These are phyloP conservation scores for Sequoiadendron giganteum DNA, from an alignment of 75 land plant genomes.

Conservation along the genomic window DNA sequence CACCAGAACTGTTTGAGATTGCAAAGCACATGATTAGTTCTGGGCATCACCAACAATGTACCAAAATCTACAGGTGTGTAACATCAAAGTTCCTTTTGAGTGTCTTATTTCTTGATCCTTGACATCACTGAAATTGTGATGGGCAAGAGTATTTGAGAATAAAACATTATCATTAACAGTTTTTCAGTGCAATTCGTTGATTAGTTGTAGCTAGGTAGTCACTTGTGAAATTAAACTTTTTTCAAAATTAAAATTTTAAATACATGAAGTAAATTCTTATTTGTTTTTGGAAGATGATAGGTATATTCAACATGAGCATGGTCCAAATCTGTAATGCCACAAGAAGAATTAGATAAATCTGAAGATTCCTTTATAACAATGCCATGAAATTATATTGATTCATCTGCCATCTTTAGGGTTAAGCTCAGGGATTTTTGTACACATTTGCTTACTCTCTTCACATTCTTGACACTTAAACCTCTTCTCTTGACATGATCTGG, in stretches of 20 bases:
- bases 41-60: conserved; percentile 22
- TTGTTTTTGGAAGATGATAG: background rate
- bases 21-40: conserved; percentile 18
- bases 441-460: background rate
- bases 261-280: background rate
- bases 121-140: background rate
- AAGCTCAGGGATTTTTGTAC: background rate
- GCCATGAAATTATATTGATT: background rate
- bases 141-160: background rate
- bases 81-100: background rate
- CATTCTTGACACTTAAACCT: background rate
- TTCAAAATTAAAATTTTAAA: background rate
- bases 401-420: background rate
- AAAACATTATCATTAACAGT: background rate
- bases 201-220: background rate
- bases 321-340: background rate
- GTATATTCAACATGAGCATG: background rate
- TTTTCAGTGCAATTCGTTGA: background rate
- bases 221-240: background rate
- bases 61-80: conserved; percentile 26
- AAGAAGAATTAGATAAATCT: background rate
- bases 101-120: background rate
- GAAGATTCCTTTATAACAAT: background rate
- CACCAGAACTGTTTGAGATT: conserved; percentile 24
- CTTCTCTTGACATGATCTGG: background rate